Conservation (phyloP, 768 basidiomycete species). For the Rhizopogon vesiculosus region DNA sequence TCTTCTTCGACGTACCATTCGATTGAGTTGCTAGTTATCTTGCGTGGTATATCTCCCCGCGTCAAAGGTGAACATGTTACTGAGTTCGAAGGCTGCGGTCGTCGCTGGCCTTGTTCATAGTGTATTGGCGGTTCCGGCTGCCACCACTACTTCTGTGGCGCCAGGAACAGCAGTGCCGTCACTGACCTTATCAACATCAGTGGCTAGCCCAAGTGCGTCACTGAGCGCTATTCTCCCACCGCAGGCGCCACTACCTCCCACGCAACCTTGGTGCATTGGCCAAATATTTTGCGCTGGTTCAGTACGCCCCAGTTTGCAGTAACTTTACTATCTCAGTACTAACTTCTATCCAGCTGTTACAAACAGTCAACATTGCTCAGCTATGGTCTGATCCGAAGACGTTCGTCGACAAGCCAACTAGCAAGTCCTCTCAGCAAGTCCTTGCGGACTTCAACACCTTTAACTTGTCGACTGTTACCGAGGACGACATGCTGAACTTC, state of each 20-base stretch:
- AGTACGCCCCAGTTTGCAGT: conserved; percentile 34
- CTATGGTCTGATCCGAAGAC: conserved; percentile 82
- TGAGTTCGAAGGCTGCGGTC: conserved; percentile 6
- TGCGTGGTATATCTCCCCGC: background rate
- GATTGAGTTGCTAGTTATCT: background rate
- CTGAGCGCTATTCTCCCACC: conserved; percentile 54
- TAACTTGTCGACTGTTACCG: conserved; percentile 42
- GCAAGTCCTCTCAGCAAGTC: conserved; percentile 57
- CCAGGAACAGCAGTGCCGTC: conserved; percentile 21
- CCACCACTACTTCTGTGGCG: conserved; percentile 4
- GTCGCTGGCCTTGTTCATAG: conserved; percentile 11
- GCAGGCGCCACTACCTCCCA: conserved; percentile 59
- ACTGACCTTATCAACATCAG: conserved; percentile 51
- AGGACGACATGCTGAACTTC: conserved; percentile 62
- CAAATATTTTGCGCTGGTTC: conserved; percentile 79
- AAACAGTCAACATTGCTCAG: conserved; percentile 78
- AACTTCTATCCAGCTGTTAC: conserved; percentile 53
- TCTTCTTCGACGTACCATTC: background rate
- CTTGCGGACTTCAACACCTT: conserved; percentile 57
- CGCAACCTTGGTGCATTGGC: conserved; percentile 71
- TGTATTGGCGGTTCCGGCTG: conserved; percentile 13
- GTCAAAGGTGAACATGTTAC: conserved; percentile 26
- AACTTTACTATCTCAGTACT: background rate
- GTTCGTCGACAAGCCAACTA: conserved; percentile 86
- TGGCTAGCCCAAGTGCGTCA: conserved; percentile 59